These are phyloP conservation scores for Chloranthus sessilifolius DNA, from an alignment of 164 flowering plant genomes.

Conservation along the genomic window DNA sequence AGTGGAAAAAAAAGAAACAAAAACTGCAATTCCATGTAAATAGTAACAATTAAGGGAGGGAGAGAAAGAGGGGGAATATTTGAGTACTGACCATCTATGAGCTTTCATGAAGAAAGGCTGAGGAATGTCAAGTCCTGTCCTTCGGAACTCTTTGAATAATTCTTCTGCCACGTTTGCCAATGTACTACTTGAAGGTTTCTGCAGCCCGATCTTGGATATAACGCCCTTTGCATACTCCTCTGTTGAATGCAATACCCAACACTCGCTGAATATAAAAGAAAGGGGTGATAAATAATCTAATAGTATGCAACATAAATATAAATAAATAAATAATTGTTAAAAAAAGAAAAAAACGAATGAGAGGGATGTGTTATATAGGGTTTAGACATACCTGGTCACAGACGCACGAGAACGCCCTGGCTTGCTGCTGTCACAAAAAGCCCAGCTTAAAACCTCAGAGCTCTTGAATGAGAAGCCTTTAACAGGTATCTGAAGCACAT, in stretches of 20 bases:
- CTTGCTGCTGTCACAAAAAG: constrained; percentile 78
- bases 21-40: no score
- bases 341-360: neutral
- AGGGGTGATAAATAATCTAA: no score
- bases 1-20: no score
- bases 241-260: constrained; percentile 83
- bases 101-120: constrained; percentile 72
- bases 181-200: constrained; percentile 48
- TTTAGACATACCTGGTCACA: constrained; percentile 35
- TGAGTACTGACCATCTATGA: constrained; percentile 72
- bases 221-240: constrained; percentile 48
- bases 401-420: constrained; percentile 47
- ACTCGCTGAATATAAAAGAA: constrained; percentile 38
- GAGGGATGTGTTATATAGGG: neutral
- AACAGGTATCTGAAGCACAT: constrained; percentile 55
- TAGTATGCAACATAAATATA: no score
- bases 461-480: constrained; percentile 65
- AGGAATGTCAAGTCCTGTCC: constrained; percentile 37
- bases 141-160: constrained; percentile 51
- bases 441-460: constrained; percentile 66
- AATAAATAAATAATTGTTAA: neutral
- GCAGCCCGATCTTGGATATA: constrained; percentile 56
- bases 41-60: neutral
- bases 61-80: neutral
- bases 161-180: constrained; percentile 66